Base-by-base conservation (phyloP, 768 basidiomycete species). In the Cystoderma amianthinum region DNA sequence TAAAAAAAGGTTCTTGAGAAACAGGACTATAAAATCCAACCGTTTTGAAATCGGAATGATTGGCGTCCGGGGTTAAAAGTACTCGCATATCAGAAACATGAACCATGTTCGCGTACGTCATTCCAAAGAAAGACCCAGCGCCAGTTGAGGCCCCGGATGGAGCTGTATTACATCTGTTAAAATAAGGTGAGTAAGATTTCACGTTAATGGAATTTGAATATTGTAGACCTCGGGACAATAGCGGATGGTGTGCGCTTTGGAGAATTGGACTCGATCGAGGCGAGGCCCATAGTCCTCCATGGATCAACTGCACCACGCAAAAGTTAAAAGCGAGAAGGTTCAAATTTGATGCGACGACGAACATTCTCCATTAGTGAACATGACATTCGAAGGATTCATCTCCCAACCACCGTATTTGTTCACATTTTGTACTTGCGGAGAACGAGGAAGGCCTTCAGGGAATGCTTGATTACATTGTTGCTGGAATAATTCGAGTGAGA, bases 371-470 rank as follows among this genome's bases (percentile, higher is more conserved):
- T 72, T 73, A 2, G 69, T 62, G 48, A 68, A 74, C 42, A 74
- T 48, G 5, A 71, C 63, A 38, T 74, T 73, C 0, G 68, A 64
- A 2, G 68, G 68, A 2, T 57, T 65, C 72, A 74, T 74, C 39
- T 68, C 50, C 72, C 72, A 74, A 4, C 71, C 72, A 1, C 72
- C 71, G 38, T 74, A 73, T 42, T 71, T 73, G 42, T 73, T 71
- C 22, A 74, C 56, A 38, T 68, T 59, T 10, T 60, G 52, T 1
- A 72, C 69, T 20, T 66, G 59, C 6, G 72, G 72, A 0, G 64
- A 61, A 2, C 60, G 36, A 1, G 67, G 64, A 4, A 72, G 50
- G 5, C 60, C 61, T 1, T 55, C 46, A 1, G 63, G 59, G 40
- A 74, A 72, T 0, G 67, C 53, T 35, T 58, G 49, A 40, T 67